Evolutionary conservation across 768 basidiomycete species (phyloP), one percentile per base, ranked within the genome.

Genomic region (Russula earlei): DNA sequence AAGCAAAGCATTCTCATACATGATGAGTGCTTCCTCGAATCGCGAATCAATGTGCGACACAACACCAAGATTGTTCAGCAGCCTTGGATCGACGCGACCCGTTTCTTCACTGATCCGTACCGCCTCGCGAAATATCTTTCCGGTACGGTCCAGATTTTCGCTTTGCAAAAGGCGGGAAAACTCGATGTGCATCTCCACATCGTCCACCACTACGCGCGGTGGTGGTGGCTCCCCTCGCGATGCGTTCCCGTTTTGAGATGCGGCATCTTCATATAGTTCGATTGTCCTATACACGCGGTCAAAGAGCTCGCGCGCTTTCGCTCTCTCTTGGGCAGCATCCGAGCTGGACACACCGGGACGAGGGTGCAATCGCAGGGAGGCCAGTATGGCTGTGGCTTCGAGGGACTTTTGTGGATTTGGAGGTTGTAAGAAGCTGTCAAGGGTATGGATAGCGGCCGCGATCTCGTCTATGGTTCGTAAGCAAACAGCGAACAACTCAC

Each of bases 111-210:
- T 80, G 53, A 87, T 80, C 47, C 80, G 72, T 48, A 85, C 67
- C 0, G 92, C 91, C 49, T 90, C 84, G 58, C 79, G 78, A 51
- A 91, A 77, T 2, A 89, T 87, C 56, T 77, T 82, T 4, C 79
- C 72, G 52, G 87, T 84, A 49, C 85, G 82, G 25, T 89, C 89
- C 14, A 85, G 61, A 65, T 77, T 84, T 56, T 93, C 89, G 3
- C 79, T 83, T 64, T 89, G 87, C 88, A 92, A 97, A 52, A 96
- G 68, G 44, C 84, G 81, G 11, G 91, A 91, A 57, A 97, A 83
- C 67, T 97, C 94, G n/a, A 84, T 72, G 61, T 91, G 86, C 78
- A 97, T 82, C 57, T 95, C 88, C 49, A 87, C 72, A 64, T 99
- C 95, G 14, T 87, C 82, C 0, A 79, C 76, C 5, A 82, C 72